phyloP scores from a whole-genome alignment of 2,329 filamentous ascomycete species.

The Gaeumannomyces sp. region DNA sequence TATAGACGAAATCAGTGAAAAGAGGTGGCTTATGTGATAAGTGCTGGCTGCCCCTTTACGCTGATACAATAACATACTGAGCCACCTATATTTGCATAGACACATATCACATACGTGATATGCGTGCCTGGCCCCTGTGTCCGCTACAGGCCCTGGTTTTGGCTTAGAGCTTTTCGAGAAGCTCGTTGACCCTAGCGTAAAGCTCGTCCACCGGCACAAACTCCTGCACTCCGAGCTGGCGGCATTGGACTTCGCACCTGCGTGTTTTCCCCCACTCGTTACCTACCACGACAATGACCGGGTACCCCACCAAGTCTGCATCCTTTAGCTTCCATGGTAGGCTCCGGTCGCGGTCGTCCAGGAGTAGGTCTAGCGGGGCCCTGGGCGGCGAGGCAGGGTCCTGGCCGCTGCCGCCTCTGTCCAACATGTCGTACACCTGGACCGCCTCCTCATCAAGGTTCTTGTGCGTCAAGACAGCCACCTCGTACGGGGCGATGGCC shows the following conservation, averaged over 20 bases:
- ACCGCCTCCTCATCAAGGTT: conserved; percentile 41
- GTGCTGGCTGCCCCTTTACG: background rate
- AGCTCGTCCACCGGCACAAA: conserved; percentile 48
- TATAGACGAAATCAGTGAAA: background rate
- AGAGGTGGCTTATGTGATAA: background rate
- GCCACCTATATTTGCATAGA: too few relatives aligned
- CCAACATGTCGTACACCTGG: conserved; percentile 58
- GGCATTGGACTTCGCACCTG: conserved; percentile 73
- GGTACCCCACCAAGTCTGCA: conserved; percentile 84
- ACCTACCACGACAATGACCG: conserved; percentile 74
- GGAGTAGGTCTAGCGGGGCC: conserved; percentile 56
- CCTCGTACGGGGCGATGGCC: conserved; percentile 78
- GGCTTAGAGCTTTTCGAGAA: conserved; percentile 44
- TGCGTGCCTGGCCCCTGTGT: background rate
- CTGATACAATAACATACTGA: background rate
- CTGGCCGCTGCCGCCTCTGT: conserved; percentile 7
- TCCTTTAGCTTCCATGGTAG: conserved; percentile 85
- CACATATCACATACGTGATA: too few relatives aligned
- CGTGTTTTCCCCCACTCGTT: conserved; percentile 55
- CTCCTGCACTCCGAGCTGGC: conserved; percentile 56
- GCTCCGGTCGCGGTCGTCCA: conserved; percentile 62
- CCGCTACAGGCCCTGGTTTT: background rate
- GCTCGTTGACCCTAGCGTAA: conserved; percentile 35
- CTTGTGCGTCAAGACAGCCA: conserved; percentile 54
- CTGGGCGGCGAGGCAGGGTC: conserved; percentile 10